Percentiles rank a stretch among this genome's conserved stretches.
Evolutionary conservation across 2,329 filamentous ascomycete species (phyloP).

Genomic region (Botrytis cinerea): DNA sequence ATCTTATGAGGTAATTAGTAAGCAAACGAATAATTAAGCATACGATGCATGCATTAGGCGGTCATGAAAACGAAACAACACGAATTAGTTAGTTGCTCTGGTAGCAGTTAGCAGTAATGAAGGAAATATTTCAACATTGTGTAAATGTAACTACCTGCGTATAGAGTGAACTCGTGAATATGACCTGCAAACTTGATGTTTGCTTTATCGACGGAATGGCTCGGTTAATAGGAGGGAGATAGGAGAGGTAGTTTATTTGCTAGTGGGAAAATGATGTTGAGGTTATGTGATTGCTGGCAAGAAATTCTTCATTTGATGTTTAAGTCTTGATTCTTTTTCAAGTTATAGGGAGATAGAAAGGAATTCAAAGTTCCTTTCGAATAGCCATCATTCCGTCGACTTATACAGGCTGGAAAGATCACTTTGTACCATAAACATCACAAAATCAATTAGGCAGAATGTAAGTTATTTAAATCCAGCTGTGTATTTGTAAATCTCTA

Average conservation of each 20-base stretch:
- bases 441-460: neutral
- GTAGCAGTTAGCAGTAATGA: neutral
- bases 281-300: too few species aligned
- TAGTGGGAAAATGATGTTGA: neutral
- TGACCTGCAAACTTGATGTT: neutral
- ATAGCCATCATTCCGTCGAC: neutral
- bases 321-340: too few species aligned
- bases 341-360: neutral
- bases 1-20: neutral
- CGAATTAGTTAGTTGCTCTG: neutral
- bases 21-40: neutral
- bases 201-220: neutral
- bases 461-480: neutral
- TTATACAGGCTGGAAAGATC: neutral
- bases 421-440: neutral
- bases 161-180: neutral
- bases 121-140: neutral
- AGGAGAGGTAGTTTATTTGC: neutral
- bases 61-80: neutral
- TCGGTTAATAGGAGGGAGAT: neutral
- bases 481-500: neutral
- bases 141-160: neutral
- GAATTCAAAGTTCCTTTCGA: neutral
- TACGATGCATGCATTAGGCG: neutral
- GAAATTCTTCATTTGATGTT: too few species aligned